Base-by-base conservation (phyloP, 2,329 filamentous ascomycete species). In the Dothistroma pini region DNA sequence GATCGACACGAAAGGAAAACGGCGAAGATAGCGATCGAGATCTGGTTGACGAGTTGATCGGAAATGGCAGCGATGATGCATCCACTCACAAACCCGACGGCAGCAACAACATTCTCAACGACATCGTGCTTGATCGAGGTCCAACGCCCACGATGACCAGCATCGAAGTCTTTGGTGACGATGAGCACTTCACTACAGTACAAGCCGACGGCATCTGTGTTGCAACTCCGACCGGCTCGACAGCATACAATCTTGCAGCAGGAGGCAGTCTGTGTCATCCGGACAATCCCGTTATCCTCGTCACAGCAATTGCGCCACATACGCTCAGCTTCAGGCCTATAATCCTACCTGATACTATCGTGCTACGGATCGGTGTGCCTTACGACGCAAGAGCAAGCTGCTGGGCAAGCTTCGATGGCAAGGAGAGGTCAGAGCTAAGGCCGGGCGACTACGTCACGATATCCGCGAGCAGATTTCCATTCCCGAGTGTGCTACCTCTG, bases 401-500 rank as follows among this genome's bases (percentile, higher is more conserved):
- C 47, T 99, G 95, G 93, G 95, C 93, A n/a, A 96, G 91, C 75
- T 99, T 99, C 74, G 95, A 99, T 75, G 95, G 95, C 1, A 85
- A 92, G 63, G 91, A 97, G 79, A 86, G 92, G 77, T 83, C 69
- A 9, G 90, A 95, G 77, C 80, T 95, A 41, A 75, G 78, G 54
- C 88, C 89, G 0, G 90, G 90, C 16, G 90, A 95, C 76, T 95
- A 95, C 73, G 89, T 93, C 5, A 93, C 90, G 1, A 89, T 95
- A 63, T 91, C 88, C 67, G 90, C 90, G 2, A 90, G 87, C 66
- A 79, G 90, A 47, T 93, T 89, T 71, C 90, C 90, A 0, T 95
- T 93, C 75, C 89, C 90, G 0, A 87, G 84, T 59, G 89, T 93
- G 11, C 83, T 91, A 76, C 84, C 87, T 0, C 81, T 87, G 59